Conservation (phyloP, 1,284 basidiomycete species). For the Ceratobasidium sp. region DNA sequence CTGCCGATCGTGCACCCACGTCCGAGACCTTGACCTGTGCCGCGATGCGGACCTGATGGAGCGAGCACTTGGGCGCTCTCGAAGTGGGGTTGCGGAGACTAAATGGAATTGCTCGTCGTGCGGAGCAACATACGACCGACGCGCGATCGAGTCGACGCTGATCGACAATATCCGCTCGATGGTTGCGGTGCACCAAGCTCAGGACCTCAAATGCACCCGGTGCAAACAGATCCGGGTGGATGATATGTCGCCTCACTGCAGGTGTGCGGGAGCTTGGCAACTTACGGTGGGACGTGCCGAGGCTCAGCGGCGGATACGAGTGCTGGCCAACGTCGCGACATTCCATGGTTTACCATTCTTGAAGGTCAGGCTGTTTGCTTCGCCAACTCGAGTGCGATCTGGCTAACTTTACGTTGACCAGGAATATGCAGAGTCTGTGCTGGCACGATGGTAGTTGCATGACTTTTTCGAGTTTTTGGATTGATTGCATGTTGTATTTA, state of each 20-base stretch:
- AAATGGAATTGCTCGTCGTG: slow-evolving; percentile 73
- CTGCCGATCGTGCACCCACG: slow-evolving; percentile 86
- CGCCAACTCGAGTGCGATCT: not conserved
- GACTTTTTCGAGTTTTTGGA: not conserved
- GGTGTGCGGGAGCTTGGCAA: slow-evolving; percentile 85
- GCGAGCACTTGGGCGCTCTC: slow-evolving; percentile 50
- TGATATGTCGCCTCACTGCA: slow-evolving; percentile 84
- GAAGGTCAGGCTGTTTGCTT: slow-evolving; percentile 59
- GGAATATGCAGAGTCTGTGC: slow-evolving; percentile 38
- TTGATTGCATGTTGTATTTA: not conserved
- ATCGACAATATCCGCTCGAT: slow-evolving; percentile 77
- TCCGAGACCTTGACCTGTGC: slow-evolving; percentile 94
- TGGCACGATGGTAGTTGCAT: slow-evolving; percentile 36
- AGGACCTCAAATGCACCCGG: slow-evolving; percentile 86
- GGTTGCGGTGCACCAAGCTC: slow-evolving; percentile 81
- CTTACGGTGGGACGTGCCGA: slow-evolving; percentile 75
- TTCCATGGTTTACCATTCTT: slow-evolving; percentile 70
- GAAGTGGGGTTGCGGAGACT: slow-evolving; percentile 53
- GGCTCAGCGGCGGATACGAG: slow-evolving; percentile 69
- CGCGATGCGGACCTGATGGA: slow-evolving; percentile 88
- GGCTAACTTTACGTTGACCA: not conserved
- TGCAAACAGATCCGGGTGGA: slow-evolving; percentile 89
- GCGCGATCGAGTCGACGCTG: slow-evolving; percentile 84
- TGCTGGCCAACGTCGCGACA: slow-evolving; percentile 81
- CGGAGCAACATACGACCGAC: slow-evolving; percentile 85